Evolutionary conservation across 805 yeast species (phyloP), one percentile per base, ranked within the genome.

Genomic region (Teunomyces barrocoloradensis): DNA sequence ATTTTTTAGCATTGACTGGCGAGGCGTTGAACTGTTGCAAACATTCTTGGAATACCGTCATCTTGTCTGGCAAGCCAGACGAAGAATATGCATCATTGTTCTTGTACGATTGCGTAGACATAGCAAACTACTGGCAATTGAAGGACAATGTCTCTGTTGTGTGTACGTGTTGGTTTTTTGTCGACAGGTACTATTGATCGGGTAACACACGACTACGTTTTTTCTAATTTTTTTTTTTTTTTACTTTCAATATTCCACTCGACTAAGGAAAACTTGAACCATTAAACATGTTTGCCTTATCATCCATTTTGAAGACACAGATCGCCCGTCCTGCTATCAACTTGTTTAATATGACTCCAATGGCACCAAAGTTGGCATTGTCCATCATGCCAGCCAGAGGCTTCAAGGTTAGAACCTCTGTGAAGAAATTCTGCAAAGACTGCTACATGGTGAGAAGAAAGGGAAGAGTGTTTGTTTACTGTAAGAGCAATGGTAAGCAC

Each of bases 31-130:
- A 94, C 51, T 88, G 91, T 56, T 87, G 87, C 61, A 89, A 74
- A 75, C 97, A 91, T 65, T 91, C 96, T 71, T 94, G 99, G 68
- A 87, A 92, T 53, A 94, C 91, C 9, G 97, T 85, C 98, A 94
- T 94, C 71, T 91, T 91, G 71, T 94, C 98, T 47, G 96, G 95
- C 57, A 80, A 67, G 29, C 77, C 73, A 48, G 85, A 83, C 43
- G 85, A 74, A 47, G 80, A 64, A 47, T 63, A 64, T 64, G 87
- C 89, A 62, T 90, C 97, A 69, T 79, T 81, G 73, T 88, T 87
- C 74, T 89, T 90, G 71, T 88, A 89, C 39, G 87, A 75, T 55
- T 76, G 82, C 33, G 96, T 82, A 40, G 97, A 89, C 97, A 89
- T 89, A 20, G 25, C 40, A 37, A 37, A 21, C 40, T 37, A 37